These are phyloP conservation scores for Pleurotus giganteus DNA, from an alignment of 768 basidiomycete species.

Conservation along the genomic window DNA sequence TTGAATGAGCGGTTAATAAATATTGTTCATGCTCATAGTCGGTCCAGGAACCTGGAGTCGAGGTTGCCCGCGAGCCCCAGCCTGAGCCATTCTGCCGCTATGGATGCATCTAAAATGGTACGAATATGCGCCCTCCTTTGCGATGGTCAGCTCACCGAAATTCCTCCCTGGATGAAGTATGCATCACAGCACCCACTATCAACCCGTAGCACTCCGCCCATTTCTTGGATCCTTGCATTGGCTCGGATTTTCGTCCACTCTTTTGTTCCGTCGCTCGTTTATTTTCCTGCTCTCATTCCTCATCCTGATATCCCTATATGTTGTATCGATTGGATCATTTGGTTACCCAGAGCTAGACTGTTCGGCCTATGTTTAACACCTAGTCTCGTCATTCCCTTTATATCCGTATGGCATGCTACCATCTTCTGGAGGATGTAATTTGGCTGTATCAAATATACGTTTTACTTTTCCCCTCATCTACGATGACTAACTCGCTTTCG, in stretches of 20 bases:
- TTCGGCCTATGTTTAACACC: neutral
- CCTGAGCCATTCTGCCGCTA: slow-evolving; percentile 9
- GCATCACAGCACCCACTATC: neutral
- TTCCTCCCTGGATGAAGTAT: neutral
- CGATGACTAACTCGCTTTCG: no score
- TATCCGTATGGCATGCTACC: neutral
- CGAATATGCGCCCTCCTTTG: neutral
- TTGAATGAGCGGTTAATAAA: neutral
- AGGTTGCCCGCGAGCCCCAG: slow-evolving; percentile 3
- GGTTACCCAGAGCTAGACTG: slow-evolving; percentile 5
- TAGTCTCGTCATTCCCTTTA: neutral
- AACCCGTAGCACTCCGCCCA: neutral
- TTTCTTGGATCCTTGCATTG: neutral
- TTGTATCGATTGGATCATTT: slow-evolving; percentile 5
- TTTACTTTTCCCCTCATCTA: neutral
- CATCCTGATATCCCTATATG: neutral
- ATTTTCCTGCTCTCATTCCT: neutral
- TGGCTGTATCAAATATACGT: slow-evolving; percentile 8
- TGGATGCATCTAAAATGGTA: slow-evolving; percentile 1
- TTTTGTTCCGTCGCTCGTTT: slow-evolving; percentile 2
- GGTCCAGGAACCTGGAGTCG: neutral
- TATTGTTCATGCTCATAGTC: neutral
- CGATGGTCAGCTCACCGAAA: neutral
- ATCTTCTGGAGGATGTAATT: neutral
- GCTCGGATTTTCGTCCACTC: slow-evolving; percentile 4